Percentiles rank a stretch among this genome's conserved stretches.
phyloP scores from a whole-genome alignment of 192 early-diverging fungal genomes.

The Funneliformis mosseae region DNA sequence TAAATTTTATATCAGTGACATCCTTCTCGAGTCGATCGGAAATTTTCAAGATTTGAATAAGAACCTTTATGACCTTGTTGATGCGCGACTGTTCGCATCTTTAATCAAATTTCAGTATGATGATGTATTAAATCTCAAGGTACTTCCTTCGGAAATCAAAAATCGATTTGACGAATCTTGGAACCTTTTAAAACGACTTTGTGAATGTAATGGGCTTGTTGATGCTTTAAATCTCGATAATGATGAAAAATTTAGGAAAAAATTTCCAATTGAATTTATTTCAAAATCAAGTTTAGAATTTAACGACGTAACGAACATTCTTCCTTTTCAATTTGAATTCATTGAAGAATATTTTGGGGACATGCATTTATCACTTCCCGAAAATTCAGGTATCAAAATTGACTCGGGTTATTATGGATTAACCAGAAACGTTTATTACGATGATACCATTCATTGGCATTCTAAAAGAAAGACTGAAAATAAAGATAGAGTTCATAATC shows the following conservation, averaged over 20 bases:
- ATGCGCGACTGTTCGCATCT: constrained; percentile 21
- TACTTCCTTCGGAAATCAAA: constrained; percentile 7
- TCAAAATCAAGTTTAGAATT: not conserved
- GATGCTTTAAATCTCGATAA: not conserved
- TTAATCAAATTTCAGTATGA: not conserved
- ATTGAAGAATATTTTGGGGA: constrained; percentile 28
- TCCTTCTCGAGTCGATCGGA: not conserved
- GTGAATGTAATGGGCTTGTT: not conserved
- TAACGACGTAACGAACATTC: not conserved
- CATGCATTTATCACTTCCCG: not conserved
- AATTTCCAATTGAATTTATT: not conserved
- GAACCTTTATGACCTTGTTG: constrained; percentile 35
- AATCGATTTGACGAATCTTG: constrained; percentile 2
- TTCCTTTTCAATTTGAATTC: constrained; percentile 16
- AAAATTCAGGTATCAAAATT: constrained; percentile 5
- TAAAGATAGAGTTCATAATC: no score
- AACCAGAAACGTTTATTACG: not conserved
- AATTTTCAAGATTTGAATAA: not conserved
- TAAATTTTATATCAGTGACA: not conserved
- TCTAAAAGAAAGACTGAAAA: not conserved
- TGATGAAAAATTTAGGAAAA: not conserved
- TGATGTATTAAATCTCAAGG: not conserved
- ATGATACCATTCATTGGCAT: not conserved
- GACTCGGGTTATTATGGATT: not conserved
- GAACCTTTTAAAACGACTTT: not conserved